Evolutionary conservation across 768 basidiomycete genomes (phyloP), one percentile per base, ranked within the genome.

Genomic region (Kwoniella sp.): DNA sequence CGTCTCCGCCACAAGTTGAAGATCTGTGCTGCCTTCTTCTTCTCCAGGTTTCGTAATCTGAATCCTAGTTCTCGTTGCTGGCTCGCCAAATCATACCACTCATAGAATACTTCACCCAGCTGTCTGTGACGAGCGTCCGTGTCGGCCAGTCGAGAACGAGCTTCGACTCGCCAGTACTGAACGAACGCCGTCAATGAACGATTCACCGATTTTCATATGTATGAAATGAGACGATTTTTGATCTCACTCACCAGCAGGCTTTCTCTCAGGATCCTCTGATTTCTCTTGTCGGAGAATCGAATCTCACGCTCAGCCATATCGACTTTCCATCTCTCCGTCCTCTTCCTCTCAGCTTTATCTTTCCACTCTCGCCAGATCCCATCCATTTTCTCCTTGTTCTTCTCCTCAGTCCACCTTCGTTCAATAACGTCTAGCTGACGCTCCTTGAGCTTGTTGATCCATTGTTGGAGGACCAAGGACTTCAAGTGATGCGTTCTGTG

Each of bases 241-340:
- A n/a, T n/a, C 26, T 30, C 7, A 19, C 72, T 69, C 36, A 74
- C 73, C 19, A 60, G 47, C 15, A 72, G 37, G 1, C 46, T 55
- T 17, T 37, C 25, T 5, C 25, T 19, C 5, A 63, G 2, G n/a
- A 61, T 5, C 8, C 17, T 19, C 19, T 57, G 22, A 10, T 66
- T 33, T 51, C 52, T 67, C 2, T 21, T 26, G 15, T 37, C 29
- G 15, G 56, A 54, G 24, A 77, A 68, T 0, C 24, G 12, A 33
- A 49, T 51, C 47, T 74, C 75, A 19, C 66, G 33, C 22, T 61
- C 37, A 13, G 36, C 55, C 70, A 77, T 68, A 36, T 72, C 68
- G 49, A 47, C 24, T 55, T 68, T 63, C 70, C 70, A 77, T 17
- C 67, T 57, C 33, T 64, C 48, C 15, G 64, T 72, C 22, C 68